A percentile compares a stretch with the other conserved stretches of the same genome.
phyloP scores from a whole-genome alignment of 2,329 filamentous ascomycete genomes.

The Orbilia blumenaviensis region DNA sequence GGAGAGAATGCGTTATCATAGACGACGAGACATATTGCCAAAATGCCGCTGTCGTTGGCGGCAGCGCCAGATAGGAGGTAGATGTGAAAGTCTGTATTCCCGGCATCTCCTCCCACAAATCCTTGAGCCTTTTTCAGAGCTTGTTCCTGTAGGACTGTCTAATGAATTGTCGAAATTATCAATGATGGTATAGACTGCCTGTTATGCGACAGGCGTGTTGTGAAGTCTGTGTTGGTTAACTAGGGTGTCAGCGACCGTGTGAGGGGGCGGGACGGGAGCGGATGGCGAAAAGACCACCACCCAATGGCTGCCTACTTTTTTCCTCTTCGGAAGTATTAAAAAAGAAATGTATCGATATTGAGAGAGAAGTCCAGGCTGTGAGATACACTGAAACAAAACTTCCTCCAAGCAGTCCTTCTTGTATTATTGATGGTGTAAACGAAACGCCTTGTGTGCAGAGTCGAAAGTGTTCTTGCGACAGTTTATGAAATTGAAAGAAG shows the following conservation, averaged over 20 bases:
- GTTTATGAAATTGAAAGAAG: conserved; percentile 27
- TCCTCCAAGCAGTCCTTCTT: conserved; percentile 1
- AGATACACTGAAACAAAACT: conserved; percentile 20
- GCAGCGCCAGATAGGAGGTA: conserved; percentile 45
- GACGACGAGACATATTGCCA: conserved; percentile 53
- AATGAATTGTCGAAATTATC: background rate
- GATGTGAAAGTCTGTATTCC: conserved; percentile 50
- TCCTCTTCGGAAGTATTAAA: conserved; percentile 7
- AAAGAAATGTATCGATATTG: background rate
- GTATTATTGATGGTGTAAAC: conserved; percentile 21
- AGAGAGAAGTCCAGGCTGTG: background rate
- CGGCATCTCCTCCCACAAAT: conserved; percentile 46
- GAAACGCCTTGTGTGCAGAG: conserved; percentile 6
- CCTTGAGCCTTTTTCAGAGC: background rate
- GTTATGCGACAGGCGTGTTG: conserved; percentile 19
- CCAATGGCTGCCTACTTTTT: conserved; percentile 27
- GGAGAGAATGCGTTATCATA: conserved; percentile 47
- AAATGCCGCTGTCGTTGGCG: conserved; percentile 44
- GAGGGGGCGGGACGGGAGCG: conserved; percentile 23
- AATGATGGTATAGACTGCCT: background rate
- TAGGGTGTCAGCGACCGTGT: conserved; percentile 34
- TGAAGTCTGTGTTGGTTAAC: conserved; percentile 23
- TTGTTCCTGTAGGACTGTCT: background rate
- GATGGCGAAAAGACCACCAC: background rate
- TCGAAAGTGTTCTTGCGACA: background rate